These are phyloP conservation scores for Strobilomyces confusus DNA, from an alignment of 768 basidiomycete genomes.

Conservation along the genomic window DNA sequence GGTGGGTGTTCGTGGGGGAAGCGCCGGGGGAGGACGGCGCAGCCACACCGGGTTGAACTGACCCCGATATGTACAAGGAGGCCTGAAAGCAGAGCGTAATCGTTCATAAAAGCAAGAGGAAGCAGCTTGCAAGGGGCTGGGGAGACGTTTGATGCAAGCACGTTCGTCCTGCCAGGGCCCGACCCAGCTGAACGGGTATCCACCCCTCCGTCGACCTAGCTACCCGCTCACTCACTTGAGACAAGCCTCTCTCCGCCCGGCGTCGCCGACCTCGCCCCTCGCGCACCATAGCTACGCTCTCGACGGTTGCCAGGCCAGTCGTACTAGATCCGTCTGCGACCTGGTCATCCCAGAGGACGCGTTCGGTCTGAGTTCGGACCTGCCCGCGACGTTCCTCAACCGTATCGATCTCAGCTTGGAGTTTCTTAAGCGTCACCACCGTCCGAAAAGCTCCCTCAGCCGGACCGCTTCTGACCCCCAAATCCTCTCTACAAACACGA, in stretches of 20 bases:
- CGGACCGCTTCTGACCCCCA: slow-evolving; percentile 49
- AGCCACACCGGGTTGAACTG: too few species aligned
- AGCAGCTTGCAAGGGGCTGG: slow-evolving; percentile 6
- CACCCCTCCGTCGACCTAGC: slow-evolving; percentile 13
- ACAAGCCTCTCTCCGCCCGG: background rate
- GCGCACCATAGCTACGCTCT: slow-evolving; percentile 7
- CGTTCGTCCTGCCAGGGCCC: slow-evolving; percentile 31
- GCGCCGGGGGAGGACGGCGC: background rate
- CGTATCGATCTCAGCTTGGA: slow-evolving; percentile 36
- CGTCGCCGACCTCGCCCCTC: slow-evolving; percentile 22
- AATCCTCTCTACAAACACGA: slow-evolving; percentile 61
- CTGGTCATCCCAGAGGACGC: slow-evolving; percentile 30
- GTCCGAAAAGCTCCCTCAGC: slow-evolving; percentile 40
- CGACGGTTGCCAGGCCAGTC: slow-evolving; percentile 8
- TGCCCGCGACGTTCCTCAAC: slow-evolving; percentile 31
- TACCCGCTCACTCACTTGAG: slow-evolving; percentile 14
- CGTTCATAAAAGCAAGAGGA: slow-evolving; percentile 31
- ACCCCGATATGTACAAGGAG: slow-evolving; percentile 30
- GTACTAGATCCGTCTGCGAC: slow-evolving; percentile 28
- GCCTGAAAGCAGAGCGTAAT: slow-evolving; percentile 17
- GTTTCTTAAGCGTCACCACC: slow-evolving; percentile 62
- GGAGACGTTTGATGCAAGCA: slow-evolving; percentile 29
- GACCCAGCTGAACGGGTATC: slow-evolving; percentile 19
- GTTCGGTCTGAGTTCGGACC: slow-evolving; percentile 27
- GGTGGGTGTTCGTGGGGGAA: slow-evolving; percentile 11